phyloP scores from a whole-genome alignment of 2,329 filamentous ascomycete genomes.

The Talaromyces atroroseus region DNA sequence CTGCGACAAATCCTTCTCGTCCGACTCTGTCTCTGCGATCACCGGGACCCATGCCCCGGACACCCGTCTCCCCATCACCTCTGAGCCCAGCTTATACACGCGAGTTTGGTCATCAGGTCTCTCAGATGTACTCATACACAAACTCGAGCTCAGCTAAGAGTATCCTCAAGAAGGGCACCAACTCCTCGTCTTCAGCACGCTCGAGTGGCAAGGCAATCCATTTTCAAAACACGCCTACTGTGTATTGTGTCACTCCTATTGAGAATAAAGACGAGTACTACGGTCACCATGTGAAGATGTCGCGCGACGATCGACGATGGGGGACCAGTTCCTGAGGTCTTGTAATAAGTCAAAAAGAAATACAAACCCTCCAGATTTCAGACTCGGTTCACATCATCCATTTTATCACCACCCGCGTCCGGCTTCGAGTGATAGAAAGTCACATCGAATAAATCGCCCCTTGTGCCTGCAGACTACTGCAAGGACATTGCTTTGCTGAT shows the following conservation, averaged over 20 bases:
- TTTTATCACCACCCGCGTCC: constrained; percentile 7
- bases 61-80: constrained; percentile 40
- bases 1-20: constrained; percentile 29
- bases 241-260: constrained; percentile 45
- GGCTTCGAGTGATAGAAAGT: constrained; percentile 13
- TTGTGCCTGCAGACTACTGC: not conserved
- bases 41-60: constrained; percentile 35
- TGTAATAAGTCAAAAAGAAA: not conserved
- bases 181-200: constrained; percentile 14
- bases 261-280: constrained; percentile 46
- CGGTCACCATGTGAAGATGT: constrained; percentile 42
- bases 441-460: constrained; percentile 9
- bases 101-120: constrained; percentile 31
- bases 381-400: constrained; percentile 5
- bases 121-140: constrained; percentile 38
- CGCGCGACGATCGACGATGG: constrained; percentile 44
- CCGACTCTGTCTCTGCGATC: constrained; percentile 41
- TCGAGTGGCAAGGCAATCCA: constrained; percentile 34
- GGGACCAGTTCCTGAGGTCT: constrained; percentile 12
- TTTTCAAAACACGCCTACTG: constrained; percentile 40
- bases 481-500: constrained; percentile 4
- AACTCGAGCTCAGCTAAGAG: constrained; percentile 43
- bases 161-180: constrained; percentile 42
- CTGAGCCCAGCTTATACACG: constrained; percentile 36
- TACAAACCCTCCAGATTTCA: not conserved